Percentiles rank a stretch among this genome's conserved stretches.
Conservation (phyloP, 306 rosid genomes). For the Trifolium fragiferum region DNA sequence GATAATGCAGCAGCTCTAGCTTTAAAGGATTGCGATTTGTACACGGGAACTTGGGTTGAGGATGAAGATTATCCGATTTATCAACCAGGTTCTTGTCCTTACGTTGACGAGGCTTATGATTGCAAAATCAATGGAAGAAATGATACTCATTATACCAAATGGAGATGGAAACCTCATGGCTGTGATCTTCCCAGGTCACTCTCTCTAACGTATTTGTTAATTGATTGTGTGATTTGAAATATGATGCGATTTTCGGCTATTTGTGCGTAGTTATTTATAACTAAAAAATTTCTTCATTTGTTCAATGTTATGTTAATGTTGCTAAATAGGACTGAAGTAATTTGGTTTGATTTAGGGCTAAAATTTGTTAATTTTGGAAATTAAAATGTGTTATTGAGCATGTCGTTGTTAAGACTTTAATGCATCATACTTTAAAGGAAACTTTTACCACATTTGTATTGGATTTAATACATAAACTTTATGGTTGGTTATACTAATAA, state of each 20-base stretch:
- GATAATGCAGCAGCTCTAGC: conserved; percentile 30
- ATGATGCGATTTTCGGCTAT: neutral
- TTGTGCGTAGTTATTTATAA: neutral
- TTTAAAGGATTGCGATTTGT: conserved; percentile 68
- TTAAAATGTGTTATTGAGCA: neutral
- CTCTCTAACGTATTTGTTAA: neutral
- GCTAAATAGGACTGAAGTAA: neutral
- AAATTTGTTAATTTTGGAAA: neutral
- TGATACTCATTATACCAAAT: conserved; percentile 69
- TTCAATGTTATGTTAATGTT: neutral
- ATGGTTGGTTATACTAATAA: neutral
- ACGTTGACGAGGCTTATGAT: conserved; percentile 87
- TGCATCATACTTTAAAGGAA: neutral
- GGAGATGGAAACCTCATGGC: conserved; percentile 92
- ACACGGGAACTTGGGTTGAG: conserved; percentile 77
- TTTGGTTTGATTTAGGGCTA: conserved; percentile 1
- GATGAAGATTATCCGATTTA: conserved; percentile 78
- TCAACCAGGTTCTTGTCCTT: conserved; percentile 81
- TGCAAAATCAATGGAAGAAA: conserved; percentile 77
- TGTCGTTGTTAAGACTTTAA: neutral
- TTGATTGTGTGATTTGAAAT: conserved; percentile 3
- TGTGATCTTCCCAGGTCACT: conserved; percentile 87
- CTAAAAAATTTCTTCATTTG: conserved; percentile 6
- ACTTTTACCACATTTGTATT: neutral
- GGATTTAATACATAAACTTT: neutral